phyloP scores from a whole-genome alignment of 805 yeast species.

The Metschnikowia cerradonensis region DNA sequence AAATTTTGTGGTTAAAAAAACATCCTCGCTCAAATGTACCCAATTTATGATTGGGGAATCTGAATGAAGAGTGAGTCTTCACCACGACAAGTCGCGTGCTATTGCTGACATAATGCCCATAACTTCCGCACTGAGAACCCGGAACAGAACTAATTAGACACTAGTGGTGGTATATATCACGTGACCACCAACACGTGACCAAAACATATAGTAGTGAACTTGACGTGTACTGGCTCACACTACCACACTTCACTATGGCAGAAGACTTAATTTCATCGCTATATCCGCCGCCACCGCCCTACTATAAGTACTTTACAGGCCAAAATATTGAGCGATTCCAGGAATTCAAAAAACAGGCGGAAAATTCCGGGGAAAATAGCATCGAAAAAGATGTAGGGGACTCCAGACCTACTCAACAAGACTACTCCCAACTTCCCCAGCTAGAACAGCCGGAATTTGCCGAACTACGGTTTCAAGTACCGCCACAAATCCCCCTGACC shows the following conservation, averaged over 20 bases:
- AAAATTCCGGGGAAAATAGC: neutral
- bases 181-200: neutral
- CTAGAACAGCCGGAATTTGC: slow-evolving; percentile 26
- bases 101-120: no score
- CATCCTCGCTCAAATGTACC: no score
- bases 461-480: slow-evolving; percentile 54
- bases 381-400: no score
- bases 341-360: slow-evolving; percentile 18
- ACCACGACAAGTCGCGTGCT: no score
- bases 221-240: neutral
- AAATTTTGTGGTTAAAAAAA: no score
- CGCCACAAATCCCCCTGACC: slow-evolving; percentile 61
- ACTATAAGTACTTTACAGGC: slow-evolving; percentile 64
- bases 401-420: no score
- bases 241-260: slow-evolving; percentile 8
- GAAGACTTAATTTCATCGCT: slow-evolving; percentile 56
- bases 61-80: no score
- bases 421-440: neutral
- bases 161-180: neutral
- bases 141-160: no score
- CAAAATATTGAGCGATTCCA: slow-evolving; percentile 54
- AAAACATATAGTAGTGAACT: no score
- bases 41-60: no score
- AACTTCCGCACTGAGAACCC: no score
- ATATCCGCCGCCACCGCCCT: slow-evolving; percentile 94